Base-by-base conservation (phyloP, 139 green algal species). In the Ettlia oleoabundans region DNA sequence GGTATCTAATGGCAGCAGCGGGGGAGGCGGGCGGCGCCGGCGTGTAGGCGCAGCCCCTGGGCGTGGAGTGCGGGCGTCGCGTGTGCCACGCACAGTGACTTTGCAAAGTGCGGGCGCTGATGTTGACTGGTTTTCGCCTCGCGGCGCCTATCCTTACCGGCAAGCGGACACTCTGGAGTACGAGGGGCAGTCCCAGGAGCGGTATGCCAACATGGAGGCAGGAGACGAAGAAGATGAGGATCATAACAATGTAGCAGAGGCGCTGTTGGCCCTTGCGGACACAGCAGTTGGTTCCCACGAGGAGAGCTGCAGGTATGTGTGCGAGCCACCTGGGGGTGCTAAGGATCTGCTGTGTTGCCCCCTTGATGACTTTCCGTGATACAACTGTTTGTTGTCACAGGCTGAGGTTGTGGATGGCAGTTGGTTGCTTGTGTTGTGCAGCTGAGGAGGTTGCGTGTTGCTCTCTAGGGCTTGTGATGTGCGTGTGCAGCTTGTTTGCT, bases 241-340 rank as follows among this genome's bases (percentile, higher is more conserved):
- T 4, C n/a, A 73, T 35, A 37, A 63, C 10, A 32, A 58, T 26
- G 68, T 74, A 40, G 62, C 58, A 40, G 82, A 87, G 76, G 82
- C 82, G 26, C 64, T 87, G 62, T 33, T 87, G 35, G 82, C 82
- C n/a, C 76, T 83, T 41, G 55, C 24, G 82, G 80, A n/a, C n/a
- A n/a, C n/a, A 22, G 26, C 61, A 15, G 72, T 47, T 15, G 74
- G 37, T 37, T 52, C 32, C 30, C 9, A 40, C n/a, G 55, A 82
- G 15, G 76, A 82, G 3, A 30, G 76, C 33, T 72, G 65, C 65
- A 73, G 65, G n/a, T n/a, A n/a, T n/a, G n/a, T n/a, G n/a, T n/a
- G n/a, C n/a, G n/a, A n/a, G n/a, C n/a, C n/a, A n/a, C n/a, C n/a
- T n/a, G n/a, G n/a, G n/a, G n/a, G n/a, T n/a, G n/a, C n/a, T n/a